A percentile compares a stretch with the other conserved stretches of the same genome.
Conservation (phyloP, 2,329 filamentous ascomycete genomes). For the Lachnellula occidentalis region DNA sequence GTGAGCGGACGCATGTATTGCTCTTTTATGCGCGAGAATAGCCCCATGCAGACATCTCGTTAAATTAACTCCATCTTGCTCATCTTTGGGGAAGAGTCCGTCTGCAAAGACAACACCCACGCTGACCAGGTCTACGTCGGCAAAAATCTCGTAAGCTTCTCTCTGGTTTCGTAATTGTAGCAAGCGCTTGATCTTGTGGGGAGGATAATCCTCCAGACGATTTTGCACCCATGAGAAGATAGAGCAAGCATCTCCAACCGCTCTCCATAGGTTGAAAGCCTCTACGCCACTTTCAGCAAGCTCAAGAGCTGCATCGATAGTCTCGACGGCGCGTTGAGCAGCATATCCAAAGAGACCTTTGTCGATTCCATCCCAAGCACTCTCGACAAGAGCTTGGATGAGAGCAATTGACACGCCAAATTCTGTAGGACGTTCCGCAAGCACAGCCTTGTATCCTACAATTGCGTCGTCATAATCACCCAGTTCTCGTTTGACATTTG, state of each 20-base stretch:
- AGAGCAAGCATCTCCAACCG: constrained; percentile 80
- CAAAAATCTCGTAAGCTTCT: constrained; percentile 54
- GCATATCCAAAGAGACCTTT: constrained; percentile 85
- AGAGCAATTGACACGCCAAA: constrained; percentile 84
- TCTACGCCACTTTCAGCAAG: constrained; percentile 57
- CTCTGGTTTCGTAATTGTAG: constrained; percentile 48
- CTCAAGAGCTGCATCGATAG: constrained; percentile 60
- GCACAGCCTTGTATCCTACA: constrained; percentile 66
- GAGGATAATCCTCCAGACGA: constrained; percentile 58
- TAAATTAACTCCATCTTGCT: constrained; percentile 38
- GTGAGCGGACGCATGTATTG: constrained; percentile 64
- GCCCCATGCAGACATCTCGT: constrained; percentile 61
- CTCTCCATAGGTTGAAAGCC: constrained; percentile 94
- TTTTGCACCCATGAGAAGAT: constrained; percentile 76
- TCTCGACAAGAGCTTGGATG: constrained; percentile 83
- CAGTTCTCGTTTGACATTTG: constrained; percentile 87
- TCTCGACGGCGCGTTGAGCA: constrained; percentile 61
- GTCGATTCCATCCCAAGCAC: constrained; percentile 68
- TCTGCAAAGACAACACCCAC: constrained; percentile 33
- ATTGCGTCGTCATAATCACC: constrained; percentile 86
- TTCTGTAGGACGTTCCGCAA: constrained; percentile 63
- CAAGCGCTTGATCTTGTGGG: constrained; percentile 50
- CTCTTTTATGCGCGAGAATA: constrained; percentile 82
- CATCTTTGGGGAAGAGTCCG: constrained; percentile 28
- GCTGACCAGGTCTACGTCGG: constrained; percentile 63